A percentile compares a stretch with the other conserved stretches of the same genome.
phyloP scores from a whole-genome alignment of 2,329 filamentous ascomycete genomes.

The Westerdykella sp. region DNA sequence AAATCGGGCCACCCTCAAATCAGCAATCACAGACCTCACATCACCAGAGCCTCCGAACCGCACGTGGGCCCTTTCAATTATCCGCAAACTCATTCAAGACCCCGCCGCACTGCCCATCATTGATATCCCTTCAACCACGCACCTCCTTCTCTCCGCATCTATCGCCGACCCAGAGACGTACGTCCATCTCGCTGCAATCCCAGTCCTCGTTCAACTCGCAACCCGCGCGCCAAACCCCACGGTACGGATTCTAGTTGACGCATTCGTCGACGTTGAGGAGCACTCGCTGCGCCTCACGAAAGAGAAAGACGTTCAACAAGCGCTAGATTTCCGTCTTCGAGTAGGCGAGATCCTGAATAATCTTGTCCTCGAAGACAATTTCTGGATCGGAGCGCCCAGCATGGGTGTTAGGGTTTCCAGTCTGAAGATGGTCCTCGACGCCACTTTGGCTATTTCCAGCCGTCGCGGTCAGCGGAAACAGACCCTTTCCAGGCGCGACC shows the following conservation, averaged over 20 bases:
- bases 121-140: slow-evolving; percentile 59
- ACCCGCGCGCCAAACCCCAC: slow-evolving; percentile 57
- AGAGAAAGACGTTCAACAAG: slow-evolving; percentile 22
- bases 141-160: slow-evolving; percentile 59
- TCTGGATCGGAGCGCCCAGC: slow-evolving; percentile 10
- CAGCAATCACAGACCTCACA: slow-evolving; percentile 21
- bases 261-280: slow-evolving; percentile 60
- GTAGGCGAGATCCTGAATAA: slow-evolving; percentile 53
- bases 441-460: slow-evolving; percentile 58
- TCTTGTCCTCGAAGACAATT: slow-evolving; percentile 13
- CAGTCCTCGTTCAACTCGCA: slow-evolving; percentile 57
- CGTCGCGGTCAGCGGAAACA: slow-evolving; percentile 57
- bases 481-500: slow-evolving; percentile 53
- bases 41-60: slow-evolving; percentile 34
- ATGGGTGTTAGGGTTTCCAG: slow-evolving; percentile 4
- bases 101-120: slow-evolving; percentile 50
- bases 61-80: slow-evolving; percentile 29
- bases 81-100: slow-evolving; percentile 45
- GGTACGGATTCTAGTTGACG: slow-evolving; percentile 57
- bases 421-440: slow-evolving; percentile 44
- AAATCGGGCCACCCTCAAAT: slow-evolving; percentile 18
- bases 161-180: slow-evolving; percentile 64
- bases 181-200: slow-evolving; percentile 63
- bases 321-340: slow-evolving; percentile 59
- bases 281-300: slow-evolving; percentile 21